Evolutionary conservation across 2,329 filamentous ascomycete genomes (phyloP).

Genomic region (Paracamarosporium sp.): DNA sequence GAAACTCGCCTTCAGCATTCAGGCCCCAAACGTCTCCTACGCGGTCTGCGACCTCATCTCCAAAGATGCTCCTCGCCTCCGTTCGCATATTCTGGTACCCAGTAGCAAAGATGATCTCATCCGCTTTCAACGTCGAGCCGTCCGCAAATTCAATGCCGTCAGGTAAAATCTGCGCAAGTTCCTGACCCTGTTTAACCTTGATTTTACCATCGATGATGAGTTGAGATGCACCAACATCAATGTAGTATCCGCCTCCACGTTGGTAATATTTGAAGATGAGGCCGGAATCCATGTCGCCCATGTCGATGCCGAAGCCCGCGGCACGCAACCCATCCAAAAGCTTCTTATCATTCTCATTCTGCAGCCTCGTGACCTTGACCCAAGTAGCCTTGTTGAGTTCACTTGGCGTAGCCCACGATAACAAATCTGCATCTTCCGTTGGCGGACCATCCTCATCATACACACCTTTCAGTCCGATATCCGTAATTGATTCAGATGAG

Average conservation of each 20-base stretch:
- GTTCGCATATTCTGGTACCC: conserved; percentile 55
- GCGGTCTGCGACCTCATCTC: conserved; percentile 47
- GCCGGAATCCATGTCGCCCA: conserved; percentile 32
- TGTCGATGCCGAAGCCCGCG: conserved; percentile 52
- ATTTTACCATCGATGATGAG: conserved; percentile 55
- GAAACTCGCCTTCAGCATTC: conserved; percentile 56
- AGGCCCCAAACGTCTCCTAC: conserved; percentile 55
- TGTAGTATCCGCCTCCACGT: conserved; percentile 56
- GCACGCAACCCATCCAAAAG: conserved; percentile 50
- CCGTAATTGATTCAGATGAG: conserved; percentile 30
- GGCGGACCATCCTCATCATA: conserved; percentile 37
- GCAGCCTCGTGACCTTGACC: conserved; percentile 29
- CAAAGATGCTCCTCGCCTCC: conserved; percentile 48
- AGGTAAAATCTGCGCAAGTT: conserved; percentile 45
- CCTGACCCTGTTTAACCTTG: conserved; percentile 50
- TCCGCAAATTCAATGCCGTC: conserved; percentile 54
- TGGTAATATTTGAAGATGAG: conserved; percentile 50
- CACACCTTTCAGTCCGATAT: conserved; percentile 37
- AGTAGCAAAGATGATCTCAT: conserved; percentile 56
- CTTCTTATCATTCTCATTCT: conserved; percentile 42
- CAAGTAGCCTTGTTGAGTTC: conserved; percentile 40
- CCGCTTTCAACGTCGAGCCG: conserved; percentile 50
- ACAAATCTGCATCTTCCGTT: conserved; percentile 35
- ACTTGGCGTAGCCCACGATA: conserved; percentile 43
- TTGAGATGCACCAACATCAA: conserved; percentile 54